Evolutionary conservation across 2,329 filamentous ascomycete species (phyloP), one percentile per base, ranked within the genome.

Genomic region (Cryphonectria nitschkei): DNA sequence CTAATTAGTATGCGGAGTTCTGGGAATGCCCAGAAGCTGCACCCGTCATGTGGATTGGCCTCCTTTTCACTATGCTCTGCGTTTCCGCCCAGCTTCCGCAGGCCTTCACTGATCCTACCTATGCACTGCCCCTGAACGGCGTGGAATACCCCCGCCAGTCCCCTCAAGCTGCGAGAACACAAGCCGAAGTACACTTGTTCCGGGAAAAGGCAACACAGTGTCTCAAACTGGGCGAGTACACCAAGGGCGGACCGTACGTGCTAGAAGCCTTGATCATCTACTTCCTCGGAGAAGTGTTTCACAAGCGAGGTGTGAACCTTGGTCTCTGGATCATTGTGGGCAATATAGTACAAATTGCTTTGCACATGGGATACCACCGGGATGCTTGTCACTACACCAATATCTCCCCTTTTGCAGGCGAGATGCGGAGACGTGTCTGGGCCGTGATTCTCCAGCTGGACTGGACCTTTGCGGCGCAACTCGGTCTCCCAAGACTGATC

Each of bases 391-490:
- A 82, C 68, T 84, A 83, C 70, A 76, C 80, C 0, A 77, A 76
- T n/a, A 79, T 86, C 32, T 78, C 80, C 0, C 76, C 79, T 0
- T 83, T 84, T 66, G 76, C 81, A n/a, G 81, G 81, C 9, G 84
- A 86, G 73, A 83, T 85, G 79, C 75, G 84, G 43, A 79, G 84
- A 26, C 78, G 84, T 11, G 71, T 81, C 0, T 86, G 84, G 84
- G 75, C 78, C 26, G 76, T 79, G 22, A 77, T 85, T 1, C 77
- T 77, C 62, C 81, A 82, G 75, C 74, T 83, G 26, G 84, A 86
- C 69, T 76, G 82, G 3, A 72, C 81, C 4, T 77, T 82, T 4
- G 82, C 82, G 0, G 80, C 80, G 34, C 81, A 84, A 62, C 76
- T 85, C 32, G 84, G 84, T 14, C 76, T 85, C 58, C 84, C 84